Conservation (phyloP, 192 early-diverging fungal species). For the Lobulomyces angularis region DNA sequence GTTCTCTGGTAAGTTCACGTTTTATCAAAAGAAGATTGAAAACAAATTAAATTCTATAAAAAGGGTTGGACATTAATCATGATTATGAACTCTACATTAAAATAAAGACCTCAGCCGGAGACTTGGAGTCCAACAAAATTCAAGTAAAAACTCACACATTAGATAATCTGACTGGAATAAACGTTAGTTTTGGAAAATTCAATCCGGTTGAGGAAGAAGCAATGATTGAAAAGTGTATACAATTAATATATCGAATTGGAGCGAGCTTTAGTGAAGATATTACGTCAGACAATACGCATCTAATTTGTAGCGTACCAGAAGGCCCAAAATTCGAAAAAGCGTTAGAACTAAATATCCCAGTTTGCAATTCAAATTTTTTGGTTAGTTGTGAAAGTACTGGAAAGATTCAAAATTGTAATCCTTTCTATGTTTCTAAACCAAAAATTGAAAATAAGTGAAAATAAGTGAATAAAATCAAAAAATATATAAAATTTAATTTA, state of each 20-base stretch:
- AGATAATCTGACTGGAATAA: slow-evolving; percentile 95
- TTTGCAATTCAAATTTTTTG: slow-evolving; percentile 92
- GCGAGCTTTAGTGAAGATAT: slow-evolving; percentile 79
- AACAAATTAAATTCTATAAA: slow-evolving; percentile 49
- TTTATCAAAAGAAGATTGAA: slow-evolving; percentile 19
- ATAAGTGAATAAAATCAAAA: too few species aligned
- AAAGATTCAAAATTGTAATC: slow-evolving; percentile 62
- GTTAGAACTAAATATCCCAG: slow-evolving; percentile 78
- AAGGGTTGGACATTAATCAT: slow-evolving; percentile 77
- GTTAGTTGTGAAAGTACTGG: slow-evolving; percentile 78
- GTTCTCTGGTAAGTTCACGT: not conserved
- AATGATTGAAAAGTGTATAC: slow-evolving; percentile 61
- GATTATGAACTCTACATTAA: slow-evolving; percentile 83
- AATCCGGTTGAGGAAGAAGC: slow-evolving; percentile 62
- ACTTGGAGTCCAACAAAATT: slow-evolving; percentile 63
- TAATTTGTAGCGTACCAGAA: slow-evolving; percentile 71
- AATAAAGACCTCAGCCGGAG: slow-evolving; percentile 84
- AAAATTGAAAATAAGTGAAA: too few species aligned
- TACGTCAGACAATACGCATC: slow-evolving; percentile 78
- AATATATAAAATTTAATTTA: too few species aligned
- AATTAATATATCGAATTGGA: slow-evolving; percentile 65
- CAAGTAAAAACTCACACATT: slow-evolving; percentile 74
- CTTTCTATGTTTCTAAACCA: slow-evolving; percentile 27
- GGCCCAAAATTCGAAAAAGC: slow-evolving; percentile 83
- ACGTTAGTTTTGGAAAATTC: slow-evolving; percentile 88